These are phyloP conservation scores for Tricholoma furcatifolium DNA, from an alignment of 768 basidiomycete species.

Conservation along the genomic window DNA sequence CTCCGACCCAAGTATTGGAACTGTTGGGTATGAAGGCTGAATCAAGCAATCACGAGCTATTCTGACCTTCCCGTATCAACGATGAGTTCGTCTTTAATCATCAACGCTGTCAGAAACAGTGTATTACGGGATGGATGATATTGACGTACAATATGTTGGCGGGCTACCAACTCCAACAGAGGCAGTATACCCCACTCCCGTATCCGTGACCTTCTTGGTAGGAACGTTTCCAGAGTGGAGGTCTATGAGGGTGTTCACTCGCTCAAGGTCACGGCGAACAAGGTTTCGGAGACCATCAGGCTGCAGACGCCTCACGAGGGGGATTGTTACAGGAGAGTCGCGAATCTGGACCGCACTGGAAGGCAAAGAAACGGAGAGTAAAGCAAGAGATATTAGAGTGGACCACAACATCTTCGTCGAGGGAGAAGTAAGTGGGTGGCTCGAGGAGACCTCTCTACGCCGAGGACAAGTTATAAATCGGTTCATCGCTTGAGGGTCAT, in stretches of 20 bases:
- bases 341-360: conserved; percentile 43
- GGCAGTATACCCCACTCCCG: conserved; percentile 41
- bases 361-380: conserved; percentile 43
- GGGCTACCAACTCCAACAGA: conserved; percentile 54
- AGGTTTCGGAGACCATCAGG: conserved; percentile 46
- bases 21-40: conserved; percentile 24
- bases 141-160: conserved; percentile 43
- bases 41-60: neutral
- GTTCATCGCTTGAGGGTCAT: too few species aligned
- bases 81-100: conserved; percentile 44
- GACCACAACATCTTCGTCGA: conserved; percentile 11
- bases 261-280: conserved; percentile 47
- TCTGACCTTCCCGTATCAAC: conserved; percentile 58
- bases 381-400: conserved; percentile 39
- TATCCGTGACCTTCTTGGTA: conserved; percentile 34
- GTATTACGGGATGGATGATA: neutral
- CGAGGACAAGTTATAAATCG: too few species aligned
- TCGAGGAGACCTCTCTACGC: too few species aligned
- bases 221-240: conserved; percentile 26
- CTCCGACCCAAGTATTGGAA: conserved; percentile 74
- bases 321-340: conserved; percentile 40
- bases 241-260: conserved; percentile 32
- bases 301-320: conserved; percentile 54
- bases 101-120: neutral
- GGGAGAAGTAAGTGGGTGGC: too few species aligned